phyloP scores from a whole-genome alignment of 257 asterid genomes.

The Solanum corneliomulleri region DNA sequence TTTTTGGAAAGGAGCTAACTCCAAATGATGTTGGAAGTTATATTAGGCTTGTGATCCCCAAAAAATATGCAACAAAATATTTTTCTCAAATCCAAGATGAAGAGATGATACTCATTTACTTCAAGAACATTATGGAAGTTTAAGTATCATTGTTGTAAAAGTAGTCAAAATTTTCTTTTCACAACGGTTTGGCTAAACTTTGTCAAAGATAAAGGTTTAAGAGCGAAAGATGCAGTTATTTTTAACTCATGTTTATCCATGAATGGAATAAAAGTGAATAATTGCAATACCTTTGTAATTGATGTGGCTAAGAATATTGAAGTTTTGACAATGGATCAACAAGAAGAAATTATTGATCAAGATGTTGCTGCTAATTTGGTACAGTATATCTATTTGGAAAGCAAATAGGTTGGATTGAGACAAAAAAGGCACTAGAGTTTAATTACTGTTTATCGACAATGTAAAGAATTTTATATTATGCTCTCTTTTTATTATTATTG shows the following conservation, averaged over 20 bases:
- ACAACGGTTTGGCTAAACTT: slow-evolving; percentile 65
- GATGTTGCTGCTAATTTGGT: neutral
- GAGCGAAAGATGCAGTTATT: slow-evolving; percentile 30
- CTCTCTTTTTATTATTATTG: too few species aligned
- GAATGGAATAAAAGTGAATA: neutral
- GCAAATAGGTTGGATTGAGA: neutral
- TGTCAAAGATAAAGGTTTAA: slow-evolving; percentile 39
- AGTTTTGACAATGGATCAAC: neutral
- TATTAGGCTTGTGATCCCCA: neutral
- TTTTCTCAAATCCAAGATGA: slow-evolving; percentile 24
- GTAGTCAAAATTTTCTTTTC: slow-evolving; percentile 30
- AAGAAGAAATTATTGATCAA: neutral
- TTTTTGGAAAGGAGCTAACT: slow-evolving; percentile 45
- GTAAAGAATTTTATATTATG: too few species aligned
- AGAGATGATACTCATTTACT: slow-evolving; percentile 23
- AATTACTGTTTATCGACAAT: neutral
- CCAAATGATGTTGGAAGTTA: slow-evolving; percentile 38
- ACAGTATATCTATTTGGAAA: neutral
- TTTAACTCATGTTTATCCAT: neutral
- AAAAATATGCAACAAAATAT: slow-evolving; percentile 30
- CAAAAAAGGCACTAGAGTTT: neutral
- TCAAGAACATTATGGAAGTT: slow-evolving; percentile 12
- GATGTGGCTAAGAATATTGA: neutral
- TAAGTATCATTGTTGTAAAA: slow-evolving; percentile 45
- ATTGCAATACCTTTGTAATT: neutral